These are phyloP conservation scores for Sugiyamaella neomexicana DNA, from an alignment of 1,139 yeast species.

Conservation along the genomic window DNA sequence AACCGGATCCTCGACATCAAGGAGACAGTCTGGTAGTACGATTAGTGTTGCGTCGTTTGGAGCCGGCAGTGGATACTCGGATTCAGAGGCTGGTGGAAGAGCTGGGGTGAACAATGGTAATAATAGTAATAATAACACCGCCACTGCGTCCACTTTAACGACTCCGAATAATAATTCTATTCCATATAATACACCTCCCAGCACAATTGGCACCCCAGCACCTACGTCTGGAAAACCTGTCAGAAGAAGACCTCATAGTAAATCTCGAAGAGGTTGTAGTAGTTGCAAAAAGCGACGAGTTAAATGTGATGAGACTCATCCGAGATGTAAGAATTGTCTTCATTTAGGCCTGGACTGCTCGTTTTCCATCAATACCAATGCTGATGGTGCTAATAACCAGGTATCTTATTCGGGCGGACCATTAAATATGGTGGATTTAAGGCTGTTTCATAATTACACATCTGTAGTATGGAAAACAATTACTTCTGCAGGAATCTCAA, in stretches of 20 bases:
- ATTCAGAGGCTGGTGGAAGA: conserved; percentile 5
- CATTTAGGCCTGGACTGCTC: conserved; percentile 74
- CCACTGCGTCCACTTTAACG: background rate
- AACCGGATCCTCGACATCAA: background rate
- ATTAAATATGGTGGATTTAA: conserved; percentile 73
- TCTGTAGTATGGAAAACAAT: conserved; percentile 83
- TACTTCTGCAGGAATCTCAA: conserved; percentile 87
- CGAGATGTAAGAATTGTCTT: conserved; percentile 73
- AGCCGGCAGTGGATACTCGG: conserved; percentile 1
- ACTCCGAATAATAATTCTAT: background rate
- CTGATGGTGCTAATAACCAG: background rate
- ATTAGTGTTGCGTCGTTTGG: conserved; percentile 1
- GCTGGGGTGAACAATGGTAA: too few relatives aligned
- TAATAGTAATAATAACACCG: background rate
- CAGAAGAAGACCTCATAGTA: conserved; percentile 59
- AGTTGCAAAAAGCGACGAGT: conserved; percentile 88
- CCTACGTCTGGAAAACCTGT: conserved; percentile 18
- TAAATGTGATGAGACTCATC: conserved; percentile 87
- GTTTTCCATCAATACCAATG: conserved; percentile 25
- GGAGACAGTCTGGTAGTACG: conserved; percentile 8
- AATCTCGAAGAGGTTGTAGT: conserved; percentile 83
- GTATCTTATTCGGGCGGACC: conserved; percentile 23
- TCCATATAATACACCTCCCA: background rate
- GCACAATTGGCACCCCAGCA: background rate
- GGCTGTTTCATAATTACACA: conserved; percentile 84